Percentiles rank a stretch among this genome's conserved stretches.
These are phyloP conservation scores for Rhynchosporium agropyri DNA, from an alignment of 2,329 filamentous ascomycete species.

Conservation along the genomic window DNA sequence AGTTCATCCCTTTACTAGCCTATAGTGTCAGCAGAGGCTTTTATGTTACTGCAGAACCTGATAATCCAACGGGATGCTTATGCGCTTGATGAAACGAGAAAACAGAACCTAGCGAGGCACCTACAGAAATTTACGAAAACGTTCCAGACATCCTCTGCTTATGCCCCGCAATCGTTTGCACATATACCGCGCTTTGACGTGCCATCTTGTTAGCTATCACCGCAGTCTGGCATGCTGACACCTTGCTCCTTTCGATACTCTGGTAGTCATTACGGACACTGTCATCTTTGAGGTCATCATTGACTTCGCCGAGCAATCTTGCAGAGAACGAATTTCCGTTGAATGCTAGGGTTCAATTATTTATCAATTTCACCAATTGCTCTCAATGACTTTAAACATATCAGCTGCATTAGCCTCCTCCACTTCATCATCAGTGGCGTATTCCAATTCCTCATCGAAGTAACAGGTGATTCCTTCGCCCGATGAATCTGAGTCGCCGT, in stretches of 20 bases:
- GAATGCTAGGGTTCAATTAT: too few species aligned
- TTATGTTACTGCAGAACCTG: conserved; percentile 30
- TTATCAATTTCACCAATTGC: too few species aligned
- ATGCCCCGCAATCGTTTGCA: too few species aligned
- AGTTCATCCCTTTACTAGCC: too few species aligned
- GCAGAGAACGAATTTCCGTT: conserved; percentile 3
- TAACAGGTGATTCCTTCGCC: too few species aligned
- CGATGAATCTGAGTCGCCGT: too few species aligned
- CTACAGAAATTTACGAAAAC: conserved; percentile 36
- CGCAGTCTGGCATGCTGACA: conserved; percentile 28
- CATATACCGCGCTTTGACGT: too few species aligned
- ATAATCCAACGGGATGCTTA: conserved; percentile 34
- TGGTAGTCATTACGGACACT: conserved; percentile 24
- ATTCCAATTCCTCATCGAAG: too few species aligned
- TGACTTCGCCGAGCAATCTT: conserved; percentile 29
- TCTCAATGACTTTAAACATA: too few species aligned
- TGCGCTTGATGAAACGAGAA: conserved; percentile 29
- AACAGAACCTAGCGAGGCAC: conserved; percentile 32
- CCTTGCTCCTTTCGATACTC: conserved; percentile 25
- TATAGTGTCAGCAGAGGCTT: conserved; percentile 27
- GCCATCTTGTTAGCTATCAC: conserved; percentile 20
- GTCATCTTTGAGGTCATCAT: conserved; percentile 31
- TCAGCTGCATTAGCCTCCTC: too few species aligned
- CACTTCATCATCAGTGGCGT: too few species aligned
- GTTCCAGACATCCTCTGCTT: conserved; percentile 33